A percentile compares a stretch with the other conserved stretches of the same genome.
Conservation (phyloP, 2,329 filamentous ascomycete genomes). For the Dissoconium aciculare region DNA sequence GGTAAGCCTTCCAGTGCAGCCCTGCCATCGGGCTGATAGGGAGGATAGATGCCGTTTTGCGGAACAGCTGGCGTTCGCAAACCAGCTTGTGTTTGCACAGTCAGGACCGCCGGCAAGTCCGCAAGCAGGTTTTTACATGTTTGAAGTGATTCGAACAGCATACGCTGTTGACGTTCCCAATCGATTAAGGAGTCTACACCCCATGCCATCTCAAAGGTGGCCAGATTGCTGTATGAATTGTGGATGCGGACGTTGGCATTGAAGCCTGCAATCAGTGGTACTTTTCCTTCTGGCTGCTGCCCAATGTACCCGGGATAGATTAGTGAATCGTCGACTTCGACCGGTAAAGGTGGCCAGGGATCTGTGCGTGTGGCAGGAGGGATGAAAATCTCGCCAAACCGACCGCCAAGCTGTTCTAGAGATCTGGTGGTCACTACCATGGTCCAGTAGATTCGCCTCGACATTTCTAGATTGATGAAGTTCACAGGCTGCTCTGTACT, state of each 20-base stretch:
- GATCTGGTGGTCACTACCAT: constrained; percentile 58
- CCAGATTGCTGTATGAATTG: constrained; percentile 61
- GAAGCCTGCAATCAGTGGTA: constrained; percentile 65
- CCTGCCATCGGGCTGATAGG: constrained; percentile 16
- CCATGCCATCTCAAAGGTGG: constrained; percentile 69
- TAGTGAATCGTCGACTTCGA: constrained; percentile 72
- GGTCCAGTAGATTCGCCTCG: constrained; percentile 61
- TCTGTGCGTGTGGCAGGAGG: constrained; percentile 61
- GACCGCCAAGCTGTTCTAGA: constrained; percentile 60
- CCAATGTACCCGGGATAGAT: constrained; percentile 58
- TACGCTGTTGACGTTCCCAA: constrained; percentile 60
- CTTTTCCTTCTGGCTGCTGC: constrained; percentile 49
- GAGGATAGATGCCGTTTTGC: constrained; percentile 15
- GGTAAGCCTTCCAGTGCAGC: too few relatives aligned
- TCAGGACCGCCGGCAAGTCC: constrained; percentile 53
- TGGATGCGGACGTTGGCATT: constrained; percentile 67
- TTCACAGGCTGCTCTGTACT: constrained; percentile 23
- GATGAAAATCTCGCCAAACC: constrained; percentile 57
- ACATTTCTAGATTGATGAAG: constrained; percentile 39
- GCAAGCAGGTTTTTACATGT: constrained; percentile 55
- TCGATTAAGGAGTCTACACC: constrained; percentile 61
- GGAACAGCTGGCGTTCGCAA: constrained; percentile 16
- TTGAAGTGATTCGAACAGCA: constrained; percentile 56
- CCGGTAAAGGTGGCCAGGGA: constrained; percentile 63
- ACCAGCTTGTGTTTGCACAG: constrained; percentile 35